Percentiles rank a stretch among this genome's conserved stretches.
These are phyloP conservation scores for Phallus indusiatus DNA, from an alignment of 768 basidiomycete genomes.

Conservation along the genomic window DNA sequence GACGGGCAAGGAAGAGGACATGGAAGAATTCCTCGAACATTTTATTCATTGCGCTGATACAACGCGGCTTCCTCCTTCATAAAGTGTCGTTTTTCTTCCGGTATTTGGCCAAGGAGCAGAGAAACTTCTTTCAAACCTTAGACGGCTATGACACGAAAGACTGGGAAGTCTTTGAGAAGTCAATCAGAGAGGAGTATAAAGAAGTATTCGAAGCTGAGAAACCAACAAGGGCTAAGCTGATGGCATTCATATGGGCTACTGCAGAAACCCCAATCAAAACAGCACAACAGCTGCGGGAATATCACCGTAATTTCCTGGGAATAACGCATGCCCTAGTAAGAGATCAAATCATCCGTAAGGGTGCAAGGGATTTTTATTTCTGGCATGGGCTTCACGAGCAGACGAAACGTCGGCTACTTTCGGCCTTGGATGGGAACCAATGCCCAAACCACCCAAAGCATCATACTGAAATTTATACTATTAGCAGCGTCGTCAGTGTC, in stretches of 20 bases:
- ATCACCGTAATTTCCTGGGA: background rate
- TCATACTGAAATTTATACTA: too few relatives aligned
- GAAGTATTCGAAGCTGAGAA: background rate
- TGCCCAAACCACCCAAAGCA: too few relatives aligned
- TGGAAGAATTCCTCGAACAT: conserved; percentile 1
- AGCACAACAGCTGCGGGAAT: background rate
- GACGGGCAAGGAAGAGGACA: conserved; percentile 1
- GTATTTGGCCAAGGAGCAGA: background rate
- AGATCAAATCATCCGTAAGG: background rate
- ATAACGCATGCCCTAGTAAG: background rate
- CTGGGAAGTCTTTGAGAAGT: background rate
- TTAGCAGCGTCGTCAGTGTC: too few relatives aligned
- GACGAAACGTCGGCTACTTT: too few relatives aligned
- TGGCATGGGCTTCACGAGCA: conserved; percentile 1
- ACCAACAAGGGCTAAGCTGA: background rate
- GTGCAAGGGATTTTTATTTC: background rate
- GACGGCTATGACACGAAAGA: background rate
- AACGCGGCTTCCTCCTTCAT: background rate
- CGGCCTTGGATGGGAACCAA: too few relatives aligned
- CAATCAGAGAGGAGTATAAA: background rate
- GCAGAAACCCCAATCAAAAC: background rate
- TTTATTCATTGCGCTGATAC: background rate
- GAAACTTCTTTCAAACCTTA: background rate
- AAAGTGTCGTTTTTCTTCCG: background rate
- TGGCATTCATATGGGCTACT: background rate